Conservation (phyloP, 2,329 filamentous ascomycete genomes). For the Neopestalotiopsis sp. region DNA sequence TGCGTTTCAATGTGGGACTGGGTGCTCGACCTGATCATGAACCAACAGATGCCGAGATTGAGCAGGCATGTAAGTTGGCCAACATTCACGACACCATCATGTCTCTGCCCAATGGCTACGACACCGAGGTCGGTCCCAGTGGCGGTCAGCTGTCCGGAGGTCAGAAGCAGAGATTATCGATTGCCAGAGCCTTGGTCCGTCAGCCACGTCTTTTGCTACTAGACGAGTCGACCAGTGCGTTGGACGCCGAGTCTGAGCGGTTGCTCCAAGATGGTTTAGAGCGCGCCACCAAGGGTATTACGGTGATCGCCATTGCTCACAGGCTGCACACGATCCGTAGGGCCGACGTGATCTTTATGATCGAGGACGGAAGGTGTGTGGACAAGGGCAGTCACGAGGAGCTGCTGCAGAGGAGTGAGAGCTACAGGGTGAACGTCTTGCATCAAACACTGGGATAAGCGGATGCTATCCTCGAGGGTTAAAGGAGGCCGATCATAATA, state of each 20-base stretch:
- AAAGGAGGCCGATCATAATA: conserved; percentile 3
- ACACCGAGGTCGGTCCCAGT: conserved; percentile 73
- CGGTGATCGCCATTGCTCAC: conserved; percentile 65
- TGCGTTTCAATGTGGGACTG: conserved; percentile 62
- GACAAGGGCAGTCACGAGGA: conserved; percentile 61
- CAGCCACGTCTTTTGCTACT: conserved; percentile 76
- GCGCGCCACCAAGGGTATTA: conserved; percentile 57
- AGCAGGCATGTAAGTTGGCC: conserved; percentile 69
- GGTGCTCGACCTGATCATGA: conserved; percentile 60
- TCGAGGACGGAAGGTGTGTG: conserved; percentile 58
- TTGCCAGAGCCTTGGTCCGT: conserved; percentile 77
- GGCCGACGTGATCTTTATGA: conserved; percentile 63
- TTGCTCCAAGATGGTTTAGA: conserved; percentile 72
- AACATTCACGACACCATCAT: conserved; percentile 74
- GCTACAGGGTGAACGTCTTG: conserved; percentile 56
- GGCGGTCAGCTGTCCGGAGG: conserved; percentile 79
- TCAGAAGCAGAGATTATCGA: conserved; percentile 78
- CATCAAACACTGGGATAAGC: conserved; percentile 48
- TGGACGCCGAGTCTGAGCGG: conserved; percentile 74
- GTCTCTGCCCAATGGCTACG: conserved; percentile 67
- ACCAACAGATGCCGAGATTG: conserved; percentile 65
- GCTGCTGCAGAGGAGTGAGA: conserved; percentile 57
- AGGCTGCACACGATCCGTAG: conserved; percentile 61
- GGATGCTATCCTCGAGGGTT: background rate
- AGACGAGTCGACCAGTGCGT: conserved; percentile 81